phyloP scores from a whole-genome alignment of 2,329 filamentous ascomycete species.

The Tolypocladium capitatum region DNA sequence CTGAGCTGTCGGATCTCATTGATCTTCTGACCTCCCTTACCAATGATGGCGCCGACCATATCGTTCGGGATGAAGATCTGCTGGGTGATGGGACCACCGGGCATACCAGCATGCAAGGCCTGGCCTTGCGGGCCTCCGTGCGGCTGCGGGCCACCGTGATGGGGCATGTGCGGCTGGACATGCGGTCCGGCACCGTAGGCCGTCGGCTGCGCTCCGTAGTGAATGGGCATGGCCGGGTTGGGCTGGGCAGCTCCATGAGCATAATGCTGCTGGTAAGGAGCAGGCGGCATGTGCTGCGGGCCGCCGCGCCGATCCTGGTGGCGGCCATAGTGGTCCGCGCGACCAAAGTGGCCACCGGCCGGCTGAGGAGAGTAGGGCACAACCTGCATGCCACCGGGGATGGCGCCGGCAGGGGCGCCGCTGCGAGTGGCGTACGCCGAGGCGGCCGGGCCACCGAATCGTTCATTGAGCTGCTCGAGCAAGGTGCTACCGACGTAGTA shows the following conservation, averaged over 20 bases:
- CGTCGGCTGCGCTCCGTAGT: conserved; percentile 63
- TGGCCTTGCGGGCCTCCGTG: conserved; percentile 57
- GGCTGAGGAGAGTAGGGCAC: conserved; percentile 95
- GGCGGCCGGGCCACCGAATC: conserved; percentile 87
- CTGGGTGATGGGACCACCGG: conserved; percentile 64
- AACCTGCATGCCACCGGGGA: conserved; percentile 96
- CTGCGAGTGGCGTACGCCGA: conserved; percentile 97
- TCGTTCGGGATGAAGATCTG: conserved; percentile 99
- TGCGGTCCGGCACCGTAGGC: conserved; percentile 67
- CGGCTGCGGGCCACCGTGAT: conserved; percentile 42
- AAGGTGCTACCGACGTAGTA: conserved; percentile 99
- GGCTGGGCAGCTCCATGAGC: conserved; percentile 49
- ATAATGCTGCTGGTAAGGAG: conserved; percentile 60
- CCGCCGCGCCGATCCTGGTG: conserved; percentile 54
- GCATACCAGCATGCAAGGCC: conserved; percentile 55
- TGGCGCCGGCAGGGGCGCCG: conserved; percentile 81
- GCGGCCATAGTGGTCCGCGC: conserved; percentile 69
- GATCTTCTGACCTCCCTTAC: conserved; percentile 97
- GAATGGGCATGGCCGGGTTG: conserved; percentile 53
- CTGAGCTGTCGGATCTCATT: conserved; percentile 96
- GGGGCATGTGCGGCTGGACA: conserved; percentile 59
- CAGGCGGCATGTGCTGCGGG: conserved; percentile 60
- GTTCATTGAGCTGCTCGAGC: conserved; percentile 90
- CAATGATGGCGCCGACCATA: conserved; percentile 98
- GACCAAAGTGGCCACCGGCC: conserved; percentile 82